Percentiles rank a stretch among this genome's conserved stretches.
These are phyloP conservation scores for Coniella vitis DNA, from an alignment of 2,329 filamentous ascomycete species.

Conservation along the genomic window DNA sequence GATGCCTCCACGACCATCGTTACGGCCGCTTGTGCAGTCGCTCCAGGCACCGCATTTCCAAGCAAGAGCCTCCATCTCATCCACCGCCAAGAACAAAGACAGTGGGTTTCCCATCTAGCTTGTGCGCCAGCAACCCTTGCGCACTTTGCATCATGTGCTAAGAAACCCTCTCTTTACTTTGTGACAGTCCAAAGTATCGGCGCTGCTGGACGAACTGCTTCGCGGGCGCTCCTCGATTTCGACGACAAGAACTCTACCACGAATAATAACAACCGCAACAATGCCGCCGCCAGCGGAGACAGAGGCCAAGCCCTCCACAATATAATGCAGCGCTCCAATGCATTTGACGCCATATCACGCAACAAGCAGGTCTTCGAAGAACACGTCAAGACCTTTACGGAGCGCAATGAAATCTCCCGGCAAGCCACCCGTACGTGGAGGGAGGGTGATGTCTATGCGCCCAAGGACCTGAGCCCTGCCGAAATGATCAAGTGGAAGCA, in stretches of 20 bases:
- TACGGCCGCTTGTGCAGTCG: slow-evolving; percentile 17
- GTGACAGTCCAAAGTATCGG: slow-evolving; percentile 9
- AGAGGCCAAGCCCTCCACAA: not conserved
- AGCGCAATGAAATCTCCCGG: slow-evolving; percentile 47
- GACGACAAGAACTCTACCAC: slow-evolving; percentile 1
- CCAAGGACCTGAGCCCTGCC: slow-evolving; percentile 70
- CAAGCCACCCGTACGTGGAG: slow-evolving; percentile 67
- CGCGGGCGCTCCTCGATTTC: slow-evolving; percentile 8
- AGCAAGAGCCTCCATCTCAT: slow-evolving; percentile 11
- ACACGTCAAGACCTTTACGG: slow-evolving; percentile 31
- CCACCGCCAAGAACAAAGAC: slow-evolving; percentile 9
- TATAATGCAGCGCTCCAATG: not conserved
- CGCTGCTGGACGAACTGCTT: not conserved
- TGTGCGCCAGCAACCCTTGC: not conserved
- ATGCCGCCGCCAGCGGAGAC: slow-evolving; percentile 1
- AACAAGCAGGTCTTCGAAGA: slow-evolving; percentile 30
- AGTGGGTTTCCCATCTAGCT: slow-evolving; percentile 1
- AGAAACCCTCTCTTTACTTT: not conserved
- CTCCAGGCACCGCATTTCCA: slow-evolving; percentile 15
- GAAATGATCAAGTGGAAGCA: slow-evolving; percentile 80
- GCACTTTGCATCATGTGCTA: not conserved
- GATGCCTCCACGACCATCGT: slow-evolving; percentile 14
- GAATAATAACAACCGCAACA: slow-evolving; percentile 22
- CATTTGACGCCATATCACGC: slow-evolving; percentile 7
- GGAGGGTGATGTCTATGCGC: slow-evolving; percentile 80